These are phyloP conservation scores for Neurospora pannonica DNA, from an alignment of 495 filamentous ascomycete genomes.

Conservation along the genomic window DNA sequence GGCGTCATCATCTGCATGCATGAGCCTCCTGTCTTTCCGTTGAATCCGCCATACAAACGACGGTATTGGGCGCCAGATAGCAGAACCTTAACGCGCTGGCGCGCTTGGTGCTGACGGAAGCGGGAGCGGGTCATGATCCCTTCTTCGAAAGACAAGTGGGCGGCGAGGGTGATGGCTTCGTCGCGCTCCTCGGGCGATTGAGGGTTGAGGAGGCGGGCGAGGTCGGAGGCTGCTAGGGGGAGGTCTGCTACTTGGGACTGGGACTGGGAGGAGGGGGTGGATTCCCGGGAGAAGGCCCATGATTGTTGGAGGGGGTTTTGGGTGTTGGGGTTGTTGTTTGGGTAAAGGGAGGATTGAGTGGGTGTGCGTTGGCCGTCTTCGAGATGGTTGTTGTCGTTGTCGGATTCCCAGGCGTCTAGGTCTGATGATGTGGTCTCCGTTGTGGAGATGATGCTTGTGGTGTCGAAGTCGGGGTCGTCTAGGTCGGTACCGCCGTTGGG, in stretches of 20 bases:
- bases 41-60: background rate
- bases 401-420: constrained; percentile 47
- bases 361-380: constrained; percentile 64
- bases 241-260: constrained; percentile 44
- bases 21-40: background rate
- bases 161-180: constrained; percentile 73
- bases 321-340: background rate
- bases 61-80: constrained; percentile 31
- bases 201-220: constrained; percentile 80
- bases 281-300: constrained; percentile 37
- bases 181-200: constrained; percentile 64
- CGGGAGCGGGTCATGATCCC: constrained; percentile 68
- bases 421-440: constrained; percentile 20
- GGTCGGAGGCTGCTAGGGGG: constrained; percentile 52
- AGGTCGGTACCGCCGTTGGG: constrained; percentile 1
- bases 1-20: constrained; percentile 28
- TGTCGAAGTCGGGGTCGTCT: constrained; percentile 55
- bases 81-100: constrained; percentile 57
- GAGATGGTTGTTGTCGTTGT: constrained; percentile 25
- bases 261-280: constrained; percentile 48
- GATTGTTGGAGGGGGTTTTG: background rate
- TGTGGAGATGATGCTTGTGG: constrained; percentile 66
- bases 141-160: constrained; percentile 59
- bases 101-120: constrained; percentile 56
- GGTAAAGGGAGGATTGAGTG: constrained; percentile 40